Percentiles rank a stretch among this genome's conserved stretches.
Conservation (phyloP, 192 early-diverging fungal genomes). For the Physocladia obscura region DNA sequence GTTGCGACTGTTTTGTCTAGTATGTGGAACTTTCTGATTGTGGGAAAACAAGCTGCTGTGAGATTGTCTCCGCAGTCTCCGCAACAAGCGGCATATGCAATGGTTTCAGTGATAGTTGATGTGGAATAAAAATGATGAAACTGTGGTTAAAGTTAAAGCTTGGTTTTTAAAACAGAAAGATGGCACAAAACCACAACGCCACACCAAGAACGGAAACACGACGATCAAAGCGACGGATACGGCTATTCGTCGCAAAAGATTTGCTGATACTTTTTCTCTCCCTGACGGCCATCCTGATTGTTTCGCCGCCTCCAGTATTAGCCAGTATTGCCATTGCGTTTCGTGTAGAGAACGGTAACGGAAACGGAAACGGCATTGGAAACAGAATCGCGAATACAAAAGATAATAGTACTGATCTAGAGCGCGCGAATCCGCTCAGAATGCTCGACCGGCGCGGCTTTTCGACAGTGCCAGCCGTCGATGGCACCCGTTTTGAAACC, state of each 20-base stretch:
- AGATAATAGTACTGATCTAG: no score
- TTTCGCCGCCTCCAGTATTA: no score
- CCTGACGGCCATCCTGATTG: no score
- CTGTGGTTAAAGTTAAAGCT: neutral
- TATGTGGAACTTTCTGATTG: slow-evolving; percentile 3
- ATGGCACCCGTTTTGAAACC: slow-evolving; percentile 34
- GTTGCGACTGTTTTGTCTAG: neutral
- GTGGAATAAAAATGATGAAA: neutral
- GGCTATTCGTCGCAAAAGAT: no score
- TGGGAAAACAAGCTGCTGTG: no score
- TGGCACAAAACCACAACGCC: neutral
- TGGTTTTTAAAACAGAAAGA: neutral
- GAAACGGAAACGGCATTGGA: neutral
- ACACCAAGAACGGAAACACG: no score
- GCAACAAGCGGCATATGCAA: neutral
- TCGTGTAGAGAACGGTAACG: neutral
- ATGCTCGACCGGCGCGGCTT: neutral
- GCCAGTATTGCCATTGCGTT: neutral
- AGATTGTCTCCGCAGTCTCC: neutral
- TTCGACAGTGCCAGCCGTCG: neutral
- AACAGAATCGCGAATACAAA: no score
- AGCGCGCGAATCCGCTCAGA: neutral
- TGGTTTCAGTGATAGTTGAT: neutral
- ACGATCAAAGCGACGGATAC: no score
- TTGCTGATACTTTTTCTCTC: no score